A percentile compares a stretch with the other conserved stretches of the same genome.
Conservation (phyloP, 2,329 filamentous ascomycete species). For the Colletotrichum salicis region DNA sequence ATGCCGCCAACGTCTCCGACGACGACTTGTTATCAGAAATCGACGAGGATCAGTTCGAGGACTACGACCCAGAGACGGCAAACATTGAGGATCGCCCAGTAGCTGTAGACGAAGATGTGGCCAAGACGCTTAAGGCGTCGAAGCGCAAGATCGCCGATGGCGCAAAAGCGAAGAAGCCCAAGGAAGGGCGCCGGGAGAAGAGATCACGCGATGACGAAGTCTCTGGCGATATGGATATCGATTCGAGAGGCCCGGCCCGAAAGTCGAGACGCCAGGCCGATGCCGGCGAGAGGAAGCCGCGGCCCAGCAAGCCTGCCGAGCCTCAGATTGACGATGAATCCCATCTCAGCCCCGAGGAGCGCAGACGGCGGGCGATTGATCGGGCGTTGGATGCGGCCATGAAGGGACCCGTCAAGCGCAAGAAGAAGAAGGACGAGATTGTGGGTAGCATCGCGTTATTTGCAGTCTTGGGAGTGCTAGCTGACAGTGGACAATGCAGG, state of each 20-base stretch:
- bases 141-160: conserved; percentile 74
- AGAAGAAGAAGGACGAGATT: conserved; percentile 87
- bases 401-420: conserved; percentile 80
- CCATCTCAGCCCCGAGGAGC: conserved; percentile 83
- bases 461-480: background rate
- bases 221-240: conserved; percentile 54
- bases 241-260: conserved; percentile 53
- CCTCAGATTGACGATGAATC: conserved; percentile 79
- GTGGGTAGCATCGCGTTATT: conserved; percentile 59
- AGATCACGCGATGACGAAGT: conserved; percentile 63
- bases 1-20: conserved; percentile 54
- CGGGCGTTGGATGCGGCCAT: conserved; percentile 88
- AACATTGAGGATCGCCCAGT: conserved; percentile 72
- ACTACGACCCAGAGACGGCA: conserved; percentile 73
- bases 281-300: conserved; percentile 60
- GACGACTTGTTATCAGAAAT: conserved; percentile 72
- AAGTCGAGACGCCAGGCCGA: conserved; percentile 58
- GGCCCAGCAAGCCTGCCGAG: conserved; percentile 50
- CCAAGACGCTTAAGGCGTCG: conserved; percentile 71
- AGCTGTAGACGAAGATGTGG: conserved; percentile 75
- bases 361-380: conserved; percentile 84
- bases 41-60: conserved; percentile 75
- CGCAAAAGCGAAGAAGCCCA: conserved; percentile 76
- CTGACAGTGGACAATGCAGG: conserved; percentile 61
- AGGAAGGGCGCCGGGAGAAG: conserved; percentile 77